A percentile compares a stretch with the other conserved stretches of the same genome.
phyloP scores from a whole-genome alignment of 2,329 filamentous ascomycete genomes.

The Fusarium musae region DNA sequence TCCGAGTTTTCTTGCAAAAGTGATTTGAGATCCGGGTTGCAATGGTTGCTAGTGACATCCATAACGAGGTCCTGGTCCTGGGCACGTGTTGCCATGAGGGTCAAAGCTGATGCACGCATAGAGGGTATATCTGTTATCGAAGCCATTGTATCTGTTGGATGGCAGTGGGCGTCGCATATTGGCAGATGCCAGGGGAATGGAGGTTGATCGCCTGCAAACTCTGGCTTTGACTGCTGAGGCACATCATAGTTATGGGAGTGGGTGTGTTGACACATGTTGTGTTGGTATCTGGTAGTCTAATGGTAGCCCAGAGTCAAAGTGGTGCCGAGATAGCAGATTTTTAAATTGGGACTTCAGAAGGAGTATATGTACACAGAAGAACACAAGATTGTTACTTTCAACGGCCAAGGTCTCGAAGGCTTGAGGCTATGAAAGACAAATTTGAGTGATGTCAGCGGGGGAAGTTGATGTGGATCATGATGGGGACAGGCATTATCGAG shows the following conservation, averaged over 20 bases:
- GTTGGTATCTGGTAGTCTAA: background rate
- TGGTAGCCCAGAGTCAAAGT: background rate
- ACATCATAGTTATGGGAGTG: slow-evolving; percentile 14
- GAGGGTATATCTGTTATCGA: slow-evolving; percentile 65
- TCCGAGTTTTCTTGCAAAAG: background rate
- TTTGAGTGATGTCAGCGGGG: slow-evolving; percentile 29
- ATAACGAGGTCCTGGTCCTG: slow-evolving; percentile 81
- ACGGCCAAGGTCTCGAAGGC: background rate
- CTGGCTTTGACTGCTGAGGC: background rate
- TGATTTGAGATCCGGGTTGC: slow-evolving; percentile 49
- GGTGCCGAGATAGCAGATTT: background rate
- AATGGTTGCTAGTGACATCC: slow-evolving; percentile 67
- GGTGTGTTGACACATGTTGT: slow-evolving; percentile 21
- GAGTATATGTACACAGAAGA: background rate
- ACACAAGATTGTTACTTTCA: slow-evolving; percentile 5
- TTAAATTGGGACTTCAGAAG: background rate
- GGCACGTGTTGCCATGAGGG: slow-evolving; percentile 80
- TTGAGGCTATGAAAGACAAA: background rate
- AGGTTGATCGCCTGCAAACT: background rate
- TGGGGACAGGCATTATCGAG: background rate
- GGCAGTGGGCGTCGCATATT: slow-evolving; percentile 83
- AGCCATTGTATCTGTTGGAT: slow-evolving; percentile 82
- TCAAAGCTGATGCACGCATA: slow-evolving; percentile 75
- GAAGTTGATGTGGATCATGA: slow-evolving; percentile 23
- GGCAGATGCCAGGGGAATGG: slow-evolving; percentile 76